Conservation (phyloP, 2,329 filamentous ascomycete genomes). For the Periconia macrospinosa region DNA sequence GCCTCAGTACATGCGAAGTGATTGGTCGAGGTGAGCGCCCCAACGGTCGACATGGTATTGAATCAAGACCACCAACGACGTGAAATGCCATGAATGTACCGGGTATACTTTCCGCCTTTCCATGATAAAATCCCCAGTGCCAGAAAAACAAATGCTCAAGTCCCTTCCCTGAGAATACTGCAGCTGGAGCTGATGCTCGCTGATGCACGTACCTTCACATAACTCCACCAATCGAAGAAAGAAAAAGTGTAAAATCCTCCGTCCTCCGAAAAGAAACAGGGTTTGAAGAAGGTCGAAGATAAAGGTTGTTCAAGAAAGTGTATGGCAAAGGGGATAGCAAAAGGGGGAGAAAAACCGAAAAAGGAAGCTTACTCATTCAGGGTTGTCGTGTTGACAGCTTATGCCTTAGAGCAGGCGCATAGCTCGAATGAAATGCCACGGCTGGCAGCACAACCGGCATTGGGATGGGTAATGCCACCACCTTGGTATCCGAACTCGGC, state of each 20-base stretch:
- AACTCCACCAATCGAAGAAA: background rate
- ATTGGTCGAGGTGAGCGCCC: no score
- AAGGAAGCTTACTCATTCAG: background rate
- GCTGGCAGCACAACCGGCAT: background rate
- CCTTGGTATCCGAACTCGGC: conserved; percentile 3
- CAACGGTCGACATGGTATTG: no score
- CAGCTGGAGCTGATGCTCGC: background rate
- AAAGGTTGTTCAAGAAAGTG: background rate
- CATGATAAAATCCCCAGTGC: no score
- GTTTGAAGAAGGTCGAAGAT: background rate
- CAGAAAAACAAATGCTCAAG: background rate
- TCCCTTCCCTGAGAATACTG: background rate
- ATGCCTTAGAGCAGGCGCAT: background rate
- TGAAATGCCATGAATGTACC: no score
- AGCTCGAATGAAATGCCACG: background rate
- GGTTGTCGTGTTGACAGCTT: background rate
- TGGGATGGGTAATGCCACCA: background rate
- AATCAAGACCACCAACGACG: no score
- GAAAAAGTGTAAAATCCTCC: background rate
- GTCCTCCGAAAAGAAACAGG: background rate
- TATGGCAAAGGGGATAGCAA: background rate
- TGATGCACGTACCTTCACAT: background rate
- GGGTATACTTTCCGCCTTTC: no score
- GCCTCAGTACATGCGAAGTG: no score
- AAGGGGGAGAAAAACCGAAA: background rate